phyloP scores from a whole-genome alignment of 306 rosid species.

The Prosopis cineraria region DNA sequence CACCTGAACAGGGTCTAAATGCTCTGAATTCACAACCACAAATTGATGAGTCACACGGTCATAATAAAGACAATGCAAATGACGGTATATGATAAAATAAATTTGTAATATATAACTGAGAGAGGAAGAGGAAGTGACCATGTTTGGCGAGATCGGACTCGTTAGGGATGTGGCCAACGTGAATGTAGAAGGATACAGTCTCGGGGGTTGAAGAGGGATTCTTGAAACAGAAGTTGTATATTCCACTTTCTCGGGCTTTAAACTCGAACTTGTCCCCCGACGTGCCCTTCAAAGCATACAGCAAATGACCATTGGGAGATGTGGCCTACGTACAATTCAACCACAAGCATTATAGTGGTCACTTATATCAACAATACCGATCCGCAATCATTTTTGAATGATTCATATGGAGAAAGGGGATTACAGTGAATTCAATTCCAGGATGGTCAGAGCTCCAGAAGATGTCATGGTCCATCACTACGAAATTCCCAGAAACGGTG shows the following conservation, averaged over 20 bases:
- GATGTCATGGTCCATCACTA: conserved; percentile 51
- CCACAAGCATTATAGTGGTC: not conserved
- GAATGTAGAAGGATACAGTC: conserved; percentile 88
- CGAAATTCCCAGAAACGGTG: conserved; percentile 46
- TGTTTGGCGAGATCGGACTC: conserved; percentile 83
- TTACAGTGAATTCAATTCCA: conserved; percentile 49
- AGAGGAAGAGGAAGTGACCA: conserved; percentile 46
- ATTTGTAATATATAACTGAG: not conserved
- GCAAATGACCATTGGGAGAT: conserved; percentile 56
- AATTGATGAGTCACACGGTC: not conserved
- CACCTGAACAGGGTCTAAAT: conserved; percentile 73
- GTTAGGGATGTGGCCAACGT: conserved; percentile 88
- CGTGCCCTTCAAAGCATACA: conserved; percentile 63
- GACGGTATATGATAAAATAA: not conserved
- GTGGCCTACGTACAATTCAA: conserved; percentile 54
- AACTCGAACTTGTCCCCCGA: conserved; percentile 92
- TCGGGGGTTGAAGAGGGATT: conserved; percentile 81
- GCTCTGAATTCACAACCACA: conserved; percentile 24
- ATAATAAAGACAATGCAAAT: not conserved
- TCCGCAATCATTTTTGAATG: not conserved
- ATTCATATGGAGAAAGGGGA: not conserved
- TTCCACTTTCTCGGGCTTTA: conserved; percentile 69
- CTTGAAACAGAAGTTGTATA: conserved; percentile 74
- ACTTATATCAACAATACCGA: not conserved
- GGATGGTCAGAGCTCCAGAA: conserved; percentile 58